Evolutionary conservation across 2,329 filamentous ascomycete species (phyloP).

Genomic region (Aureobasidium sp.): DNA sequence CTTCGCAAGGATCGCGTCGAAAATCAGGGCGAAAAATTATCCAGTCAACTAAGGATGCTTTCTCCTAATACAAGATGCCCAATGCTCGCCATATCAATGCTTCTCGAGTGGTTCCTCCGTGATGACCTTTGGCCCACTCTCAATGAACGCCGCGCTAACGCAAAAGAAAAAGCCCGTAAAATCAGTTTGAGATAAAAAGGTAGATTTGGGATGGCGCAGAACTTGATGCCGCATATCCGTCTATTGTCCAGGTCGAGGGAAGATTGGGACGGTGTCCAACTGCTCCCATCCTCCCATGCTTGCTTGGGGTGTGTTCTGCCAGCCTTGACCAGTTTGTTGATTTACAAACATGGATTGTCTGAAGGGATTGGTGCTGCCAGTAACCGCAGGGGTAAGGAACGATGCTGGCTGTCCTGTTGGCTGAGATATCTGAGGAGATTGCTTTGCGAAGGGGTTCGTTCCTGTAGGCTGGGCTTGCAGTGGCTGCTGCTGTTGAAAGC

Average conservation of each 20-base stretch:
- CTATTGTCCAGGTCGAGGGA: constrained; percentile 62
- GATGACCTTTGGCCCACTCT: neutral
- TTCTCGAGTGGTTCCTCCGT: neutral
- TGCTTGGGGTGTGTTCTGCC: constrained; percentile 66
- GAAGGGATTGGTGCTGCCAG: constrained; percentile 90
- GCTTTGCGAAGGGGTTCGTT: constrained; percentile 59
- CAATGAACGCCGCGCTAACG: constrained; percentile 12
- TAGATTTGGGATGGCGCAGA: neutral
- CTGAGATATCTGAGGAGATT: constrained; percentile 39
- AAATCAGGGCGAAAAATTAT: neutral
- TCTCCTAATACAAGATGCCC: neutral
- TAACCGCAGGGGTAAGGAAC: constrained; percentile 56
- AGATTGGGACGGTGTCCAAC: constrained; percentile 70
- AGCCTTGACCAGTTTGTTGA: constrained; percentile 76
- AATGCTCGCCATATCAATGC: neutral
- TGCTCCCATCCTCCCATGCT: constrained; percentile 75
- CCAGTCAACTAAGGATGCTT: neutral
- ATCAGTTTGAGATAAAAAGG: neutral
- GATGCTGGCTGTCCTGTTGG: constrained; percentile 30
- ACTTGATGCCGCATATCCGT: neutral
- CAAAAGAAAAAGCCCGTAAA: constrained; percentile 1
- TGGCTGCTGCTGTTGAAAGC: constrained; percentile 21
- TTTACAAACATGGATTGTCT: constrained; percentile 84
- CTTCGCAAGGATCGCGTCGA: too few relatives aligned
- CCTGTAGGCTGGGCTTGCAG: constrained; percentile 54